These are phyloP conservation scores for Rubroshorea leprosula DNA, from an alignment of 345 rosid species.

Conservation along the genomic window DNA sequence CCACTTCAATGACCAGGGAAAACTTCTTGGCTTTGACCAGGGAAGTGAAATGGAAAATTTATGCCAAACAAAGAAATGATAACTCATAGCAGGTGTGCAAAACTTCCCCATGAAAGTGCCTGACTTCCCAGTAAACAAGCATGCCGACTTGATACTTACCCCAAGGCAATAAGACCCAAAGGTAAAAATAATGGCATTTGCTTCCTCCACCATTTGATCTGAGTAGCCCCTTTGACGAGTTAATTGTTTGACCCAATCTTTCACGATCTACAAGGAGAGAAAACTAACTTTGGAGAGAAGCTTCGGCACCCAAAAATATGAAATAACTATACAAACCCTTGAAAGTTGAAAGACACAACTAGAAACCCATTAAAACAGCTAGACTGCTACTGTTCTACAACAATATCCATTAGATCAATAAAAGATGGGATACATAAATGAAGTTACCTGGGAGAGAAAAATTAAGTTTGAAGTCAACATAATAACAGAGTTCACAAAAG, in stretches of 20 bases:
- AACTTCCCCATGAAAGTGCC: too few species aligned
- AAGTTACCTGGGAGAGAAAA: too few species aligned
- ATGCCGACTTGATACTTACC: slow-evolving; percentile 36
- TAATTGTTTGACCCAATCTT: slow-evolving; percentile 76
- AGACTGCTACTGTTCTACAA: not conserved
- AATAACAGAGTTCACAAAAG: too few species aligned
- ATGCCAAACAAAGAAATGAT: too few species aligned
- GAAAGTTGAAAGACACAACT: not conserved
- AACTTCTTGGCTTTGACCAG: too few species aligned
- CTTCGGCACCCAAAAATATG: not conserved
- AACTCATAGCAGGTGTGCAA: too few species aligned
- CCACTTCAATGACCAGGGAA: too few species aligned
- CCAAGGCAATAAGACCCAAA: slow-evolving; percentile 94
- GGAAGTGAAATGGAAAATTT: too few species aligned
- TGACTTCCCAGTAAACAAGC: not conserved
- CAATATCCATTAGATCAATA: too few species aligned
- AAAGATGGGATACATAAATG: too few species aligned
- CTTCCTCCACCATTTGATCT: slow-evolving; percentile 92
- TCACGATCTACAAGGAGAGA: slow-evolving; percentile 47
- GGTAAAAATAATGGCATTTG: slow-evolving; percentile 82
- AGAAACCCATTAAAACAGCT: not conserved
- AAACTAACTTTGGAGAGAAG: not conserved
- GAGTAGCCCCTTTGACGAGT: slow-evolving; percentile 65
- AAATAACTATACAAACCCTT: not conserved
- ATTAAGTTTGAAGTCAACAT: too few species aligned